Evolutionary conservation across 805 yeast genomes (phyloP).

Genomic region (Candida parachauliodes): DNA sequence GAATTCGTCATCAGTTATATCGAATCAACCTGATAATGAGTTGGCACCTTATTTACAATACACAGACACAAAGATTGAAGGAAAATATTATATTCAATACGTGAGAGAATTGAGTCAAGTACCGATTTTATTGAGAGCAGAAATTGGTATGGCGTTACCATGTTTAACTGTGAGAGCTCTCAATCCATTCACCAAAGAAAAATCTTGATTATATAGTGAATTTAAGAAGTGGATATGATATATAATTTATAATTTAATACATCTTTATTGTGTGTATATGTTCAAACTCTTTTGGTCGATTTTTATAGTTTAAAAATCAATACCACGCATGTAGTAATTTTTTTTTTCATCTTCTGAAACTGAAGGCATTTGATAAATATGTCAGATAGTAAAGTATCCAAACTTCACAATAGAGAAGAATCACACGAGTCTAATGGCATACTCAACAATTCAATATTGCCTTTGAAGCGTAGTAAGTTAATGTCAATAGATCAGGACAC

Average conservation of each 20-base stretch:
- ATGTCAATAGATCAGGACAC: constrained; percentile 26
- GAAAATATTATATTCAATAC: constrained; percentile 67
- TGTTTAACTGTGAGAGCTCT: constrained; percentile 88
- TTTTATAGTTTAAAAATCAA: no score
- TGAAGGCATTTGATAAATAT: constrained; percentile 6
- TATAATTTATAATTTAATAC: no score
- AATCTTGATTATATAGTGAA: no score
- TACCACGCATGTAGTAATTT: no score
- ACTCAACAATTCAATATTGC: constrained; percentile 16
- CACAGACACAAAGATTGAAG: constrained; percentile 59
- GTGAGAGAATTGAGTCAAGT: constrained; percentile 72
- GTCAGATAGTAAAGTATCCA: no score
- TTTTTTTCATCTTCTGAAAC: not conserved
- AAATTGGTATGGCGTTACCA: constrained; percentile 93
- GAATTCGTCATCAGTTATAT: constrained; percentile 16
- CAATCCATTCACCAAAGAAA: constrained; percentile 76
- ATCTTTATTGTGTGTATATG: no score
- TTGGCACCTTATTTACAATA: constrained; percentile 57
- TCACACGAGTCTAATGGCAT: constrained; percentile 17
- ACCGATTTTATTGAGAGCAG: constrained; percentile 85
- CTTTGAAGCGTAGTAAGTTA: constrained; percentile 21
- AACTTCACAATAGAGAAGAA: no score
- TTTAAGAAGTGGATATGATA: no score
- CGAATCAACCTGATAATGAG: constrained; percentile 14
- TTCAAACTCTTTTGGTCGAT: no score